Base-by-base conservation (phyloP, 2,329 filamentous ascomycete genomes). In the Pestalotiopsis sp. region DNA sequence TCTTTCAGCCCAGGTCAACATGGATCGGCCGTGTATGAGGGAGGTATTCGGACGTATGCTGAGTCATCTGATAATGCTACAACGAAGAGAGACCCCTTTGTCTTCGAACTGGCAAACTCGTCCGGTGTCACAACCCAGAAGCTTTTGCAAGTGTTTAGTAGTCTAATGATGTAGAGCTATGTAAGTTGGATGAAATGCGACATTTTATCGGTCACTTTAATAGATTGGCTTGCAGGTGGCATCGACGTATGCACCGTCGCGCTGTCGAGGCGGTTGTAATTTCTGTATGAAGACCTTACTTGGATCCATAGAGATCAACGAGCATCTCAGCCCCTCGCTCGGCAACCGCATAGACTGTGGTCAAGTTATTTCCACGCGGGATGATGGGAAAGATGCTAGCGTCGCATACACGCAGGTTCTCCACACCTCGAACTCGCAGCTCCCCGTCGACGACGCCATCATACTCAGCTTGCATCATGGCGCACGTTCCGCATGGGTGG, bases 381-480 rank as follows among this genome's bases (percentile, higher is more conserved):
- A 63, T 45, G 11, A 63, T 63, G 13, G 61, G 61, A 45, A 63
- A 38, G 20, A 63, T 45, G 20, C 61, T 63, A 14, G 61, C 61
- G 6, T 63, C 61, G 61, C 61, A 63, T 12, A 38, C 14, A 20
- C 36, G 27, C 7, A 63, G 61, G 27, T 39, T 39, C 11, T 63
- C 31, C 12, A 23, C 4, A 13, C 61, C 61, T 39, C 38, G 11
- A 23, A 63, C 61, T 23, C 61, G 61, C 14, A 39, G n/a, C 4
- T 38, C 61, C 23, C n/a, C 61, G 20, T 63, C 61, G 61, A 63
- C 61, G 61, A 63, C 61, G 4, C 36, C 61, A 7, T 13, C 36
- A 4, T 31, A 39, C 4, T 63, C 31, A 4, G 31, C 31, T 23
- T 17, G 61, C 61, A 63, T 63, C 61, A 36, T 63, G 14, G 58